These are phyloP conservation scores for Waitea zeae DNA, from an alignment of 1,284 basidiomycete species.

Conservation along the genomic window DNA sequence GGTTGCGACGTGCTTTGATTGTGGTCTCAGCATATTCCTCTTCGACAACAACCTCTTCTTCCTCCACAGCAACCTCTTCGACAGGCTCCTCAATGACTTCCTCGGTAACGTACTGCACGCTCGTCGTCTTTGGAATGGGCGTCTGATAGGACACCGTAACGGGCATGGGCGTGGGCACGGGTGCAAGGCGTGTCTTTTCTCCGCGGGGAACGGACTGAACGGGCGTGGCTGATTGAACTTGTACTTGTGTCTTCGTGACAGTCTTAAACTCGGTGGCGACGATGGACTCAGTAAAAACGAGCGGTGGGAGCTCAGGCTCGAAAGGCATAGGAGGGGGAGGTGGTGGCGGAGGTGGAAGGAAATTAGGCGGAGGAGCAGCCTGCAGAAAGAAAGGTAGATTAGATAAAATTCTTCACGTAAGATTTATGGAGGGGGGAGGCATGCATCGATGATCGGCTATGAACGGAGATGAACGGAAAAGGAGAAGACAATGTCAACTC, in stretches of 20 bases:
- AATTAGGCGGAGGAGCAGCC: no score
- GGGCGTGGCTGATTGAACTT: conserved; percentile 27
- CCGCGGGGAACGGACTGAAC: conserved; percentile 51
- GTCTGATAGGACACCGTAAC: conserved; percentile 32
- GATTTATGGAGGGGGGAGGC: no score
- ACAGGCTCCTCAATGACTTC: conserved; percentile 16
- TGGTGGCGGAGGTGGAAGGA: no score
- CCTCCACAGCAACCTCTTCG: conserved; percentile 2
- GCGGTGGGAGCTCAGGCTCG: conserved; percentile 17
- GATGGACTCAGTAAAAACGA: conserved; percentile 30
- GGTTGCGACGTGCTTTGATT: no score
- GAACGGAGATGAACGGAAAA: no score
- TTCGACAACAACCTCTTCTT: conserved; percentile 1
- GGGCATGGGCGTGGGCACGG: conserved; percentile 50
- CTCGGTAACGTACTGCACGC: conserved; percentile 46
- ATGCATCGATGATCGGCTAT: no score
- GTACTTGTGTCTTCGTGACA: conserved; percentile 36
- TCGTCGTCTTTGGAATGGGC: conserved; percentile 50
- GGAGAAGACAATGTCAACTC: no score
- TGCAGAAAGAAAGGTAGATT: no score
- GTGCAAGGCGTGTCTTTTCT: conserved; percentile 59
- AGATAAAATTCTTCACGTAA: no score
- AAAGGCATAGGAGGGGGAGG: conserved; percentile 8
- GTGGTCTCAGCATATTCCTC: no score
- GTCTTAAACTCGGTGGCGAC: conserved; percentile 37